Evolutionary conservation across 352 stramenopile species (phyloP), one percentile per base, ranked within the genome.

Genomic region (Phytophthora sojae): DNA sequence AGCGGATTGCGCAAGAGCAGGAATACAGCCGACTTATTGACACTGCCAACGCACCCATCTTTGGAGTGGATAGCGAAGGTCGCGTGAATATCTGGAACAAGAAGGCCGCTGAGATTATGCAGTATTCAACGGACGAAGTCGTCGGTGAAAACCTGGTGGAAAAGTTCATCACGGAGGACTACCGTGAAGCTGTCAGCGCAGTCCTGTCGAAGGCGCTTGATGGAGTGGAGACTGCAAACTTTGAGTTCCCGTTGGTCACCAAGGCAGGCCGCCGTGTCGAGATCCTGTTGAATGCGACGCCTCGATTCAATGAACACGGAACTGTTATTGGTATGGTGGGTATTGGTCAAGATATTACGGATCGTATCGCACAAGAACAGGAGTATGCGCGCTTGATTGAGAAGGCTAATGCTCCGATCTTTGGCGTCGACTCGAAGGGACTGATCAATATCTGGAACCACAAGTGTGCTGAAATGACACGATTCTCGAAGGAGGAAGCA

Each of bases 61-160:
- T 98, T 54, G 93, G 91, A 35, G 88, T 97, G 15, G 89, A 97
- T 60, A 71, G 76, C 29, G 76, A 96, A 39, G 88, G 90, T 4
- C 69, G 72, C 19, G 90, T 97, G 7, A 96, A 95, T 56, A 96
- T 97, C 64, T 97, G 90, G 90, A 97, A 99, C 71, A 88, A 97
- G 51, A 98, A 97, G 67, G 91, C 92, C 8, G 87, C 86, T 8
- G 87, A 96, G 25, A 94, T 96, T 60, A 98, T 94, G 39, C 92
- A 97, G 69, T 98, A 97, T 70, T 81, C 82, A 6, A 87, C 86
- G 2, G 73, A 92, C 11, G 94, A 98, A 70, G 95, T 97, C 6
- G 85, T 98, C 74, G 94, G 88, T 0, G 76, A 93, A 61, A 85
- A 95, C 2, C 67, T 99, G 4, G 92, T 98, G 6, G 79, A 97